phyloP scores from a whole-genome alignment of 176 grass and related monocot genomes.

The Sorghum bicolor region Sorghum_bicolor_NCBIv3 NC_012872.2:4326001-4326500 shows the following conservation, averaged over 20 bases:
- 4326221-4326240: background rate
- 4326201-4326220: background rate
- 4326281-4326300: background rate
- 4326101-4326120: background rate
- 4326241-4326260: background rate
- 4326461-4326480: slow-evolving; percentile 53
- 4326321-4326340: background rate
- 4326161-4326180: background rate
- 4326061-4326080: background rate
- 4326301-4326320: background rate
- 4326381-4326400: background rate
- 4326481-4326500: slow-evolving; percentile 51
- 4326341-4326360: background rate
- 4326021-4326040: background rate
- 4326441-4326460: slow-evolving; percentile 46
- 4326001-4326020: background rate
- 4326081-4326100: background rate
- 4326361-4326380: background rate
- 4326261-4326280: background rate
- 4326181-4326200: background rate
- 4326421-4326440: slow-evolving; percentile 33
- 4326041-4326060: background rate
- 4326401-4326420: background rate
- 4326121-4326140: background rate
- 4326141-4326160: background rate